These are phyloP conservation scores for Astrocystis sublimbata DNA, from an alignment of 495 filamentous ascomycete genomes.

Conservation along the genomic window DNA sequence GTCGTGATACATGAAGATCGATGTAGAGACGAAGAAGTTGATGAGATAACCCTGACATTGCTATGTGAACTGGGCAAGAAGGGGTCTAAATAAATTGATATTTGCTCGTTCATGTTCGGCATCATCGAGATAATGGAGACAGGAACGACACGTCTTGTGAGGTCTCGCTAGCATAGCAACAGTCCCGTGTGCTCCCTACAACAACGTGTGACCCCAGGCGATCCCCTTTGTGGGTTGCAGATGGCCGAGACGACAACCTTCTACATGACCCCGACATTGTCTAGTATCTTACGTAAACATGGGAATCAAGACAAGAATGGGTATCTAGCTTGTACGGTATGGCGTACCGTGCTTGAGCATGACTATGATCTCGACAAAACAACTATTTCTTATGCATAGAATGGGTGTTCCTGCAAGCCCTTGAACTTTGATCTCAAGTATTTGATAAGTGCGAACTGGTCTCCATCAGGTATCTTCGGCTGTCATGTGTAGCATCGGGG, in stretches of 20 bases:
- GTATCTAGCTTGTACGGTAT: not conserved
- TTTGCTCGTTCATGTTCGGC: not conserved
- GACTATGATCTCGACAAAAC: not conserved
- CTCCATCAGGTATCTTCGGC: not conserved
- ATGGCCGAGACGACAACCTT: constrained; percentile 7
- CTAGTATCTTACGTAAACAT: constrained; percentile 8
- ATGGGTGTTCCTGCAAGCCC: not conserved
- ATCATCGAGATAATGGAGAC: not conserved
- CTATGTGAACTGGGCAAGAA: not conserved
- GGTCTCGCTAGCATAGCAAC: constrained; percentile 35
- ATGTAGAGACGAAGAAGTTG: not conserved
- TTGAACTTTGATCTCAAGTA: not conserved
- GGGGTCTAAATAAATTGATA: not conserved
- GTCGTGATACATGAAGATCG: not conserved
- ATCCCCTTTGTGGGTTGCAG: constrained; percentile 9
- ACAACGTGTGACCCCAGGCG: constrained; percentile 13
- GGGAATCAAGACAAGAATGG: not conserved
- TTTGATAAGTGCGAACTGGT: not conserved
- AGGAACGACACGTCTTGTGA: constrained; percentile 38
- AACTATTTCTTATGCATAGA: not conserved
- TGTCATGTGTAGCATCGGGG: not conserved
- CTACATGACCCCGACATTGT: constrained; percentile 6
- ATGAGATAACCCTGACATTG: not conserved
- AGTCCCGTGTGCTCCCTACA: constrained; percentile 14
- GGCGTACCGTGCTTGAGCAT: not conserved